These are phyloP conservation scores for Rhizodiscina lignyota DNA, from an alignment of 495 filamentous ascomycete genomes.

Conservation along the genomic window DNA sequence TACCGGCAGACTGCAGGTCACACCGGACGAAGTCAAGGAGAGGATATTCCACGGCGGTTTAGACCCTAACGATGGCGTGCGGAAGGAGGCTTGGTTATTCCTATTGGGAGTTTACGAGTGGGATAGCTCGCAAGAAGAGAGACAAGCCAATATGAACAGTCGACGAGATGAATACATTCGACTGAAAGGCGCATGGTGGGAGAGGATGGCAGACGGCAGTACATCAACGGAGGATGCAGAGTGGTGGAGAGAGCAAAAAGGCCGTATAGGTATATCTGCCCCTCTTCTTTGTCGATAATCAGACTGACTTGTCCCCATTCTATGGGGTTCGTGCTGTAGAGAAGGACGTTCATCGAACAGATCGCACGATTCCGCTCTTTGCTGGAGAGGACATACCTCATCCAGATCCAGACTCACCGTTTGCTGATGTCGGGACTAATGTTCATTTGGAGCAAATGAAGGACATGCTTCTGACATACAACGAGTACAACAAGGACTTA, in stretches of 20 bases:
- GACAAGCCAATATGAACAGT: conserved; percentile 64
- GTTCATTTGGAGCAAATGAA: conserved; percentile 98
- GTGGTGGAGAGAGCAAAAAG: conserved; percentile 91
- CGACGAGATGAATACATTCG: conserved; percentile 86
- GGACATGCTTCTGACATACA: conserved; percentile 96
- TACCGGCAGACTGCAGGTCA: conserved; percentile 58
- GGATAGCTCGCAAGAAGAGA: conserved; percentile 69
- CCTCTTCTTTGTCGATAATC: conserved; percentile 3
- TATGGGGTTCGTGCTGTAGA: conserved; percentile 42
- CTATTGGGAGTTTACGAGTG: conserved; percentile 80
- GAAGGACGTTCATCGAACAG: conserved; percentile 95
- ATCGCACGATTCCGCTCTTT: conserved; percentile 82
- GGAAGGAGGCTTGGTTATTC: conserved; percentile 95
- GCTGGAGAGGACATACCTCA: conserved; percentile 96
- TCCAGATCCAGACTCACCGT: conserved; percentile 91
- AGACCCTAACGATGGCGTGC: conserved; percentile 72
- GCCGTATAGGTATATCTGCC: conserved; percentile 62
- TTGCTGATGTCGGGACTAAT: conserved; percentile 79
- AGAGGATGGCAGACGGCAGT: conserved; percentile 56
- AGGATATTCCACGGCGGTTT: conserved; percentile 90
- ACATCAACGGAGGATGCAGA: conserved; percentile 64
- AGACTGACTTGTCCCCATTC: conserved; percentile 29
- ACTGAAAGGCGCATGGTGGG: conserved; percentile 93
- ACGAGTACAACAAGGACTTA: conserved; percentile 83
- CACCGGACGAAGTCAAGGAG: conserved; percentile 85